phyloP scores from a whole-genome alignment of 2,329 filamentous ascomycete genomes.

The Juglanconis sp. region DNA sequence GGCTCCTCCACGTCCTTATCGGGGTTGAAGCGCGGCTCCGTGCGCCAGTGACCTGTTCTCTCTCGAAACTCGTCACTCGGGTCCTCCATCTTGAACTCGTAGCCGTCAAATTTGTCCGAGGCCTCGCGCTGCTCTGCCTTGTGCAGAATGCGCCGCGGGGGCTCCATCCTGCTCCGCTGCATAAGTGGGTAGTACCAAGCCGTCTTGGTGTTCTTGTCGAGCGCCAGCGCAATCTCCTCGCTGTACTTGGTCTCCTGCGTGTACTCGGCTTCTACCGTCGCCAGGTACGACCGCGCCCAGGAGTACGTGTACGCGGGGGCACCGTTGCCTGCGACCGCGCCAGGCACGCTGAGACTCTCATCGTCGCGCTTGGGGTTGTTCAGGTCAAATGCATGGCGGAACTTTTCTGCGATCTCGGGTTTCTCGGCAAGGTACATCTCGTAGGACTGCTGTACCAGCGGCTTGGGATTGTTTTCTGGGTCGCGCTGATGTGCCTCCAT shows the following conservation, averaged over 20 bases:
- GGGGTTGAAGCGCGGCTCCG: slow-evolving; percentile 48
- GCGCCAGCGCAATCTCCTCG: slow-evolving; percentile 57
- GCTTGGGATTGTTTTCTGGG: slow-evolving; percentile 52
- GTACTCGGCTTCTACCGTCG: slow-evolving; percentile 54
- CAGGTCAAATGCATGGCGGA: slow-evolving; percentile 60
- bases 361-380: slow-evolving; percentile 53
- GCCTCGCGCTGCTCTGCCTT: slow-evolving; percentile 47
- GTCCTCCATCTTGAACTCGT: slow-evolving; percentile 54
- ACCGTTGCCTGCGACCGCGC: slow-evolving; percentile 41
- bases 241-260: slow-evolving; percentile 59
- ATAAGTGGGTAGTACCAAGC: slow-evolving; percentile 68
- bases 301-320: slow-evolving; percentile 51
- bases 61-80: slow-evolving; percentile 51
- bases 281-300: slow-evolving; percentile 63
- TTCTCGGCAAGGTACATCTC: slow-evolving; percentile 62
- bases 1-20: slow-evolving; percentile 35
- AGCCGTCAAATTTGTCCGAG: slow-evolving; percentile 52
- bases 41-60: slow-evolving; percentile 51
- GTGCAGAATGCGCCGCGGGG: slow-evolving; percentile 62
- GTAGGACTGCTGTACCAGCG: slow-evolving; percentile 60
- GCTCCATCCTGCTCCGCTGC: slow-evolving; percentile 60
- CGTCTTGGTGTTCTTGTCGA: slow-evolving; percentile 46
- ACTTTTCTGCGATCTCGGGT: slow-evolving; percentile 44
- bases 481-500: slow-evolving; percentile 55
- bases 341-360: slow-evolving; percentile 52